Percentiles rank a stretch among this genome's conserved stretches.
These are phyloP conservation scores for Carallia pectinifolia DNA, from an alignment of 345 rosid species.

Conservation along the genomic window DNA sequence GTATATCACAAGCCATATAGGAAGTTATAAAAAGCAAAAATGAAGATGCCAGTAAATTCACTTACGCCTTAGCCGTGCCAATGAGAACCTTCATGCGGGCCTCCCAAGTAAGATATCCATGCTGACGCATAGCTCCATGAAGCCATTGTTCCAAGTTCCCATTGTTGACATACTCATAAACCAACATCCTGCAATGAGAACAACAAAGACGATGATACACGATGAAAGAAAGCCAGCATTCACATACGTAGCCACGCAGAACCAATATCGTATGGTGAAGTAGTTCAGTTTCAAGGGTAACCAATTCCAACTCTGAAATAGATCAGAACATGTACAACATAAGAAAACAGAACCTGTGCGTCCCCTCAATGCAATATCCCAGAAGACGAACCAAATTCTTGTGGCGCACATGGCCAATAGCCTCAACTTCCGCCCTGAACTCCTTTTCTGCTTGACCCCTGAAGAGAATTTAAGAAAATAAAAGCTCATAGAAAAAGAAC, in stretches of 20 bases:
- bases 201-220: neutral
- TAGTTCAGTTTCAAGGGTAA: neutral
- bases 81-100: conserved; percentile 71
- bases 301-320: neutral
- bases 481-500: conserved; percentile 4
- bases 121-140: conserved; percentile 78
- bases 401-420: conserved; percentile 85
- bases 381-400: conserved; percentile 81
- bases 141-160: conserved; percentile 92
- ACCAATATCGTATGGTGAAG: neutral
- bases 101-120: conserved; percentile 85
- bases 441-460: conserved; percentile 93
- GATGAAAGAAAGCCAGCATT: neutral
- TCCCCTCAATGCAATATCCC: conserved; percentile 82
- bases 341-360: conserved; percentile 48
- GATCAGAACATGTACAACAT: neutral
- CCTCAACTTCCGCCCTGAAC: conserved; percentile 76
- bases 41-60: conserved; percentile 8
- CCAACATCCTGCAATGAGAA: conserved; percentile 51
- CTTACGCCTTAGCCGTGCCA: conserved; percentile 92
- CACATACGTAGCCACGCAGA: neutral
- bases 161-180: conserved; percentile 75
- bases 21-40: conserved; percentile 11
- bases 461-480: neutral
- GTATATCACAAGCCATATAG: conserved; percentile 8